Percentiles rank a stretch among this genome's conserved stretches.
Conservation (phyloP, 805 yeast species). For the Candida loeiensis region DNA sequence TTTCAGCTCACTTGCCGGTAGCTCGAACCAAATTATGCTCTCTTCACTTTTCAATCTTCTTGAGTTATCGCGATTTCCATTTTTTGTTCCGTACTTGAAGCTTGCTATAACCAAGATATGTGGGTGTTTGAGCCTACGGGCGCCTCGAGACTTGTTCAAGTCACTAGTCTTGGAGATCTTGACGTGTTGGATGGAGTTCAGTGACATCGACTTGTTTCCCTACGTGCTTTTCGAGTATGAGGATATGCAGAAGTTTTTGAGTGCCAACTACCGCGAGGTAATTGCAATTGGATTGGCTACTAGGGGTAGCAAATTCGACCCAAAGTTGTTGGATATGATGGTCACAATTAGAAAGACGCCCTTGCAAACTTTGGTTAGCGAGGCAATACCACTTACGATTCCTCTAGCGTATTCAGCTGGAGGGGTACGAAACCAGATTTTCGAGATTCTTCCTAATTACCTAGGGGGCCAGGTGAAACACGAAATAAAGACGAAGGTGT, state of each 20-base stretch:
- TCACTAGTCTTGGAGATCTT: constrained; percentile 33
- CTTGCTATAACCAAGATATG: constrained; percentile 25
- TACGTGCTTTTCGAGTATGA: constrained; percentile 36
- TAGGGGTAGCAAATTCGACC: constrained; percentile 12
- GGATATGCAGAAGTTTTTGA: constrained; percentile 26
- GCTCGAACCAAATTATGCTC: constrained; percentile 28
- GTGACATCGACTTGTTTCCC: constrained; percentile 38
- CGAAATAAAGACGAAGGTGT: constrained; percentile 23
- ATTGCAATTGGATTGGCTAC: constrained; percentile 37
- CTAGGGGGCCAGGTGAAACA: constrained; percentile 20
- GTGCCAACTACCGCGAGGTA: constrained; percentile 33
- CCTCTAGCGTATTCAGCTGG: constrained; percentile 42
- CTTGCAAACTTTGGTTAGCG: constrained; percentile 20
- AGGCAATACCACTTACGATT: constrained; percentile 36
- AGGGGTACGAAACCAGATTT: constrained; percentile 36
- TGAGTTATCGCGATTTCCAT: constrained; percentile 34
- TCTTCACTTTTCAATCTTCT: constrained; percentile 40
- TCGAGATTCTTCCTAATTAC: constrained; percentile 12
- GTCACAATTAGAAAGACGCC: constrained; percentile 15
- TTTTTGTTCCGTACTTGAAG: constrained; percentile 28
- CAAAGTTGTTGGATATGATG: constrained; percentile 12
- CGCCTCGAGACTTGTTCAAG: constrained; percentile 24
- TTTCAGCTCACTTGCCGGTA: constrained; percentile 27
- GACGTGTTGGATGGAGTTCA: constrained; percentile 42
- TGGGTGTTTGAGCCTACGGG: constrained; percentile 8